Conservation (phyloP, 169 alveolate species). For the Plasmodium gonderi region DNA sequence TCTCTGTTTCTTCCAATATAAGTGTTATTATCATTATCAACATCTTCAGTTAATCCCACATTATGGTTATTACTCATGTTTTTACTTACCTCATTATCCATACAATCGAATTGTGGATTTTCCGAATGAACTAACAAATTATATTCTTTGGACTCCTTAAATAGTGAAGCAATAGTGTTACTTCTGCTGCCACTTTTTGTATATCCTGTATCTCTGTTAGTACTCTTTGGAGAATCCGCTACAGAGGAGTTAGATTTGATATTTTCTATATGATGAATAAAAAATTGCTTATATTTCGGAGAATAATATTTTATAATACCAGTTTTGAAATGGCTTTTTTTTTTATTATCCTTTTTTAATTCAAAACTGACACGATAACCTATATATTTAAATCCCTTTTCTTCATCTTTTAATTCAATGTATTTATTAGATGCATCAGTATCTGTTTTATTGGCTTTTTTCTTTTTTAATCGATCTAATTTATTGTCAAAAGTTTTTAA, state of each 20-base stretch:
- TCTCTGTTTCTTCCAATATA: background rate
- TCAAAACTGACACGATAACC: constrained; percentile 74
- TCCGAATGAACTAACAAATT: background rate
- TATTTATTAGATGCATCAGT: constrained; percentile 19
- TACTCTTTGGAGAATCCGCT: constrained; percentile 23
- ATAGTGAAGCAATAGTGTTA: background rate
- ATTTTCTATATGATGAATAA: constrained; percentile 67
- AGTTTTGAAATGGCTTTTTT: constrained; percentile 32
- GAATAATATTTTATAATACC: constrained; percentile 74
- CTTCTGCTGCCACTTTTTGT: background rate
- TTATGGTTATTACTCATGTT: background rate
- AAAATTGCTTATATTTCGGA: constrained; percentile 69
- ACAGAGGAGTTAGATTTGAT: background rate
- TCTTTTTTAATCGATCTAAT: constrained; percentile 25
- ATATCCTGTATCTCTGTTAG: background rate
- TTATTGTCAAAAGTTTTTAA: constrained; percentile 17
- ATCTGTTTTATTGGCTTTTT: constrained; percentile 6
- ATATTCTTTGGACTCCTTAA: background rate
- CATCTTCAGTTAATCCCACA: background rate
- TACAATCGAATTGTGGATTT: background rate
- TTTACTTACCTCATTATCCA: background rate
- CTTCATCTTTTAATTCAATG: constrained; percentile 71
- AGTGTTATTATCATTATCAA: background rate
- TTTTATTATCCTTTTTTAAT: constrained; percentile 64
- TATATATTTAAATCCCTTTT: constrained; percentile 59